Conservation (phyloP, 2,329 filamentous ascomycete genomes). For the Aschersonia sp. region DNA sequence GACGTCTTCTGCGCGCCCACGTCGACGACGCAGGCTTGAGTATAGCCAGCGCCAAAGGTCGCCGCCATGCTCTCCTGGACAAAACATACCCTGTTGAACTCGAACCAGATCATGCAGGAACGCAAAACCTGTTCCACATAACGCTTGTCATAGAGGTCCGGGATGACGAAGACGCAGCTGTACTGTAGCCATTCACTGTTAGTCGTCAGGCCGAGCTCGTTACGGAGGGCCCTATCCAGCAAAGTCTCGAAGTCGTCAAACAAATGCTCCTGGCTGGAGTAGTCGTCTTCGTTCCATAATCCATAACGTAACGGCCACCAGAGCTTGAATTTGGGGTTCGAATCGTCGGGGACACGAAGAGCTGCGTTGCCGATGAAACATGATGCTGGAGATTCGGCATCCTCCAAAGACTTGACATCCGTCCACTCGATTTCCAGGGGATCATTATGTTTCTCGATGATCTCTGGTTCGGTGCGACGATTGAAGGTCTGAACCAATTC, state of each 20-base stretch:
- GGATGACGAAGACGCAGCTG: constrained; percentile 92
- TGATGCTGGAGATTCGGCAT: constrained; percentile 43
- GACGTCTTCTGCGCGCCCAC: constrained; percentile 96
- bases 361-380: constrained; percentile 75
- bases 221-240: constrained; percentile 70
- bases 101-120: constrained; percentile 77
- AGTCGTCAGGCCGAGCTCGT: constrained; percentile 65
- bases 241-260: constrained; percentile 80
- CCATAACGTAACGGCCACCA: constrained; percentile 85
- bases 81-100: constrained; percentile 79
- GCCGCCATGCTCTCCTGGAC: constrained; percentile 93
- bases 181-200: constrained; percentile 80
- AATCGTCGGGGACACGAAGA: constrained; percentile 76
- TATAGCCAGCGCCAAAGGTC: constrained; percentile 89
- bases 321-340: constrained; percentile 75
- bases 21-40: constrained; percentile 87
- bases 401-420: constrained; percentile 52
- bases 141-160: constrained; percentile 88
- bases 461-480: constrained; percentile 65
- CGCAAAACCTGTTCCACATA: constrained; percentile 78
- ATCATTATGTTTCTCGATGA: constrained; percentile 90
- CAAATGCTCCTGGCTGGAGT: constrained; percentile 62
- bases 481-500: constrained; percentile 94
- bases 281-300: constrained; percentile 83
- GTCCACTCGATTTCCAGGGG: constrained; percentile 93